Evolutionary conservation across 2,329 filamentous ascomycete species (phyloP).

Genomic region (Paraphaeosphaeria sporulosa): DNA sequence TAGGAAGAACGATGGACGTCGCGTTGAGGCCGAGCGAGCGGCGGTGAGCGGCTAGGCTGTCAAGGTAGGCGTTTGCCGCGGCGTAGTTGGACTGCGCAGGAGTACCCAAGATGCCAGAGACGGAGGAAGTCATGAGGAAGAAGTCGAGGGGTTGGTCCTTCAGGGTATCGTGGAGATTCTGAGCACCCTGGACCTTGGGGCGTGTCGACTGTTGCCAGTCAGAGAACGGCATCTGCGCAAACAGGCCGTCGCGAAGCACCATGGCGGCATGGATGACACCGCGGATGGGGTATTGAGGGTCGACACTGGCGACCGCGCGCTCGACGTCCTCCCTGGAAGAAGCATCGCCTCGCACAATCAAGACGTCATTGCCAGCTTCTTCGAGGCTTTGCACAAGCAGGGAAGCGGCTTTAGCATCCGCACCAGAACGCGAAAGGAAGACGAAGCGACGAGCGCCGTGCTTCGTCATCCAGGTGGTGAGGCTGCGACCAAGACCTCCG

Average conservation of each 20-base stretch:
- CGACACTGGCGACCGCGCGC: too few species aligned
- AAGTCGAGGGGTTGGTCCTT: conserved; percentile 31
- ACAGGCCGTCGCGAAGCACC: too few species aligned
- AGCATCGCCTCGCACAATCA: too few species aligned
- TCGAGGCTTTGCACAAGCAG: too few species aligned
- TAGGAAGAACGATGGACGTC: conserved; percentile 25
- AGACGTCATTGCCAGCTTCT: too few species aligned
- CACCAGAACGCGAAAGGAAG: conserved; percentile 15
- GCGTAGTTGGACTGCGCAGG: conserved; percentile 35
- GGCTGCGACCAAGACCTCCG: conserved; percentile 17
- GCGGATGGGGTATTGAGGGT: too few species aligned
- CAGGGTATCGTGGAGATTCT: conserved; percentile 33
- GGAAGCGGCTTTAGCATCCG: too few species aligned
- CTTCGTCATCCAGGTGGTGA: conserved; percentile 12
- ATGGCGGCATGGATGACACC: conserved; percentile 37
- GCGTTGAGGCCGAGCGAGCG: conserved; percentile 23
- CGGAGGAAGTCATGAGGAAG: conserved; percentile 34
- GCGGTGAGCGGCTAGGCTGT: conserved; percentile 33
- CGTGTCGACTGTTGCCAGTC: too few species aligned
- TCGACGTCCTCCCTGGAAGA: too few species aligned
- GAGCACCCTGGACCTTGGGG: conserved; percentile 46
- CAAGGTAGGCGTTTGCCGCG: conserved; percentile 34
- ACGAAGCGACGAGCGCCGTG: conserved; percentile 15
- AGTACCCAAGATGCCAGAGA: conserved; percentile 30
- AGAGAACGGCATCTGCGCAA: too few species aligned